Evolutionary conservation across 257 asterid species (phyloP), one percentile per base, ranked within the genome.

Genomic region (Rauvolfia tetraphylla): DNA sequence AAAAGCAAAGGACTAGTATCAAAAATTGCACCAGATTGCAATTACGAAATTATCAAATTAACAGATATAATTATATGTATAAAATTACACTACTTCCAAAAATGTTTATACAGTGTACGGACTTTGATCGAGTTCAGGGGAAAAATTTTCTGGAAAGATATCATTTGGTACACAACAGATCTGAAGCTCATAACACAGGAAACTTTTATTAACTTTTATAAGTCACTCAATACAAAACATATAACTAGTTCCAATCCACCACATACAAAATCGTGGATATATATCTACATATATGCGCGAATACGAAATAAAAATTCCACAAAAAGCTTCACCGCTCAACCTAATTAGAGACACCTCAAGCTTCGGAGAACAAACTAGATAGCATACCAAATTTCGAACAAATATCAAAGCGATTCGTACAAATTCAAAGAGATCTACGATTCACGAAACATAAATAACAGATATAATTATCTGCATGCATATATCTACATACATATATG

Each of bases 391-490:
- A 65, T 15, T 10, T 34, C 25, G 7, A 33, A 34, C 46, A 31
- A 14, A 61, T 29, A 29, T 12, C 7, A 25, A 53, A 68, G 54
- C 67, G 11, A 53, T 65, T 54, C 36, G 11, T 12, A 44, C 25
- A 76, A 41, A 31, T 9, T 70, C 7, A 9, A 41, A 58, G 41
- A 66, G 81, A 78, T 72, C 73, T 46, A 62, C 1, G 22, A 61
- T 11, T 4, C 5, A 61, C 0, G 22, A 46, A 61, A 9, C 22
- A 11, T 7, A 17, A 77, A 42, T 23, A 34, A 48, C 12, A 49
- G 20, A 22, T 18, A 41, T 5, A 58, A 17, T 17, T 7, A 20
- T 6, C 25, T 15, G 10, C 57, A 62, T 9, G 46, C 44, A 62
- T 11, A 18, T 9, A 46, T 46, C 51, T 41, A 41, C 6, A 41